Percentiles rank a stretch among this genome's conserved stretches.
Conservation (phyloP, 1,284 basidiomycete genomes). For the Ceratobasidium sp. region DNA sequence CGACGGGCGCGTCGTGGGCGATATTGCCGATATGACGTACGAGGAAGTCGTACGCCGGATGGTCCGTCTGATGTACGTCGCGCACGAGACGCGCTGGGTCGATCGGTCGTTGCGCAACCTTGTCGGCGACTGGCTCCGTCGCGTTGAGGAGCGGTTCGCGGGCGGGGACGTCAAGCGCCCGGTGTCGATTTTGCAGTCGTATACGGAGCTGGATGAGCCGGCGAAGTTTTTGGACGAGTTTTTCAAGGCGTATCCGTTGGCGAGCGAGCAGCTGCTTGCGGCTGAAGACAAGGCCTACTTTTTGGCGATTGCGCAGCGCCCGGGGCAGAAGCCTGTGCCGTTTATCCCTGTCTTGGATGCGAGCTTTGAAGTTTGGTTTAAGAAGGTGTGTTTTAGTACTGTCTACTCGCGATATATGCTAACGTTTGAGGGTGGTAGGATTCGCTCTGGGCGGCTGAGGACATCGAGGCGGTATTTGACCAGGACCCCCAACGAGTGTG, state of each 20-base stretch:
- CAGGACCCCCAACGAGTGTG: slow-evolving; percentile 98
- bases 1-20: slow-evolving; percentile 84
- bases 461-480: slow-evolving; percentile 98
- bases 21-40: slow-evolving; percentile 97
- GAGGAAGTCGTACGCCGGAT: slow-evolving; percentile 94
- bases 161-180: slow-evolving; percentile 85
- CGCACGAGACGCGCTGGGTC: slow-evolving; percentile 93
- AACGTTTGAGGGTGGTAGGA: slow-evolving; percentile 68
- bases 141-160: slow-evolving; percentile 97
- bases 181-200: slow-evolving; percentile 92
- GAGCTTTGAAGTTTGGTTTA: slow-evolving; percentile 97
- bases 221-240: slow-evolving; percentile 82
- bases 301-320: slow-evolving; percentile 93
- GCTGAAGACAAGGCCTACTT: slow-evolving; percentile 97
- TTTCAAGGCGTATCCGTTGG: slow-evolving; percentile 87
- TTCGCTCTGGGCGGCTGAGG: slow-evolving; percentile 97
- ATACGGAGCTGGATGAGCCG: slow-evolving; percentile 86
- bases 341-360: slow-evolving; percentile 98
- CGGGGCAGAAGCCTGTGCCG: slow-evolving; percentile 97
- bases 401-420: slow-evolving; percentile 1
- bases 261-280: slow-evolving; percentile 89
- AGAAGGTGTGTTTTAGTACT: slow-evolving; percentile 76
- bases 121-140: slow-evolving; percentile 96
- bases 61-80: slow-evolving; percentile 93
- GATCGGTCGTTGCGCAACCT: slow-evolving; percentile 94